Evolutionary conservation across 2,329 filamentous ascomycete species (phyloP).

Genomic region (Sarocladiaceae sp.): DNA sequence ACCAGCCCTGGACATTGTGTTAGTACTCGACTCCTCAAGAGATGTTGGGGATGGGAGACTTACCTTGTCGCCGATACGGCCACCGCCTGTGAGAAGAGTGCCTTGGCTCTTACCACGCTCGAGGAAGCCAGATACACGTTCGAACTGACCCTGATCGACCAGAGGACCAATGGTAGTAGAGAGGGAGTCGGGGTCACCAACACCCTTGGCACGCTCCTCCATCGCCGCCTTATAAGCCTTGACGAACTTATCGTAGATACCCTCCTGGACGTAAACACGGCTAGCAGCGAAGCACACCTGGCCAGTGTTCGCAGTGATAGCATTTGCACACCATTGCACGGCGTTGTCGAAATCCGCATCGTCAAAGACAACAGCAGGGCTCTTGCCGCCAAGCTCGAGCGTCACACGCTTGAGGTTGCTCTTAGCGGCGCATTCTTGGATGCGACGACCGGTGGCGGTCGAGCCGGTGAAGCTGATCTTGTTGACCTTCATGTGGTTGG

Average conservation of each 20-base stretch:
- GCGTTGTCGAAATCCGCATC: slow-evolving; percentile 62
- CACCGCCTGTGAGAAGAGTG: slow-evolving; percentile 31
- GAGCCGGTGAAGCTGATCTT: slow-evolving; percentile 73
- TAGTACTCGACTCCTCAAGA: neutral
- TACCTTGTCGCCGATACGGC: slow-evolving; percentile 31
- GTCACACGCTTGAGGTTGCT: slow-evolving; percentile 67
- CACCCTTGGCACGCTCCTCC: slow-evolving; percentile 46
- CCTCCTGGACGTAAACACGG: slow-evolving; percentile 62
- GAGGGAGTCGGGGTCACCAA: slow-evolving; percentile 57
- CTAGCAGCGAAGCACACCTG: slow-evolving; percentile 75
- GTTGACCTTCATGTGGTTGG: slow-evolving; percentile 19
- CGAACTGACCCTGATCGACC: slow-evolving; percentile 44
- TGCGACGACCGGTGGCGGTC: slow-evolving; percentile 60
- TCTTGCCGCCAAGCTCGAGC: slow-evolving; percentile 70
- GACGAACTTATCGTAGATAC: slow-evolving; percentile 58
- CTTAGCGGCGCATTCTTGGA: slow-evolving; percentile 57
- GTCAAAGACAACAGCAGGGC: slow-evolving; percentile 60
- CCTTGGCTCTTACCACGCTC: slow-evolving; percentile 34
- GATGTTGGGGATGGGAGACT: slow-evolving; percentile 12
- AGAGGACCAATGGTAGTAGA: slow-evolving; percentile 56
- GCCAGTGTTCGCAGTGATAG: slow-evolving; percentile 65
- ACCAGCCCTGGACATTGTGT: slow-evolving; percentile 28
- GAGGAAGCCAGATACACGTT: slow-evolving; percentile 40
- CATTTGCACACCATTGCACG: slow-evolving; percentile 31
- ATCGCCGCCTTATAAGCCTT: slow-evolving; percentile 56